These are phyloP conservation scores for Penstemon eatonii DNA, from an alignment of 257 asterid genomes.

Conservation along the genomic window DNA sequence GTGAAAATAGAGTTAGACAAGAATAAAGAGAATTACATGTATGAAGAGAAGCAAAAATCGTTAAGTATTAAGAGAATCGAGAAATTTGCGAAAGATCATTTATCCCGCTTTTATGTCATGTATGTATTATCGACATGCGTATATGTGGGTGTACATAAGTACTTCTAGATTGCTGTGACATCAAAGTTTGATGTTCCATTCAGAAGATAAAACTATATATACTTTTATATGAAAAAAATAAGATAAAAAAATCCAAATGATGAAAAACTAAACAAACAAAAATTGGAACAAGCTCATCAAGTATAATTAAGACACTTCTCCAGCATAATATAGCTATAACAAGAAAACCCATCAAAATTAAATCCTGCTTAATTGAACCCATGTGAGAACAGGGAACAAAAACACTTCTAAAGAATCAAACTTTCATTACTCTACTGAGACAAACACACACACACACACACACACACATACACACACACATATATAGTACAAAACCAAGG, in stretches of 20 bases:
- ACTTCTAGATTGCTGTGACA: not conserved
- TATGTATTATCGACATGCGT: too few relatives aligned
- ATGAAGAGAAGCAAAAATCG: not conserved
- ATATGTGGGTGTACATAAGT: too few relatives aligned
- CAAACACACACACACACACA: not conserved
- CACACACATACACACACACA: too few relatives aligned
- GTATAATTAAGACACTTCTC: not conserved
- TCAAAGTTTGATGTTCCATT: not conserved
- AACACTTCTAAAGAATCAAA: not conserved
- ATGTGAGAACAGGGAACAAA: not conserved
- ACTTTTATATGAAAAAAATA: too few relatives aligned
- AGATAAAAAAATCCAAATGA: too few relatives aligned
- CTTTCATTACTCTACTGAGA: not conserved
- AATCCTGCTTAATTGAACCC: not conserved
- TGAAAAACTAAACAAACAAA: too few relatives aligned
- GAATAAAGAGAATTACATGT: not conserved
- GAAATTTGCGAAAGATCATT: not conserved
- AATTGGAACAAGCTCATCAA: not conserved
- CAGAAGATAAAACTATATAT: not conserved
- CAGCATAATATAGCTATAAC: not conserved
- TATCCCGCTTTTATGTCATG: too few relatives aligned
- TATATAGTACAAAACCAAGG: too few relatives aligned
- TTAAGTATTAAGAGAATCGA: slow-evolving; percentile 16
- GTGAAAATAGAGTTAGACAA: too few relatives aligned
- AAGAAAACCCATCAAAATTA: not conserved